These are phyloP conservation scores for Postia placenta DNA, from an alignment of 768 basidiomycete genomes.

Conservation along the genomic window DNA sequence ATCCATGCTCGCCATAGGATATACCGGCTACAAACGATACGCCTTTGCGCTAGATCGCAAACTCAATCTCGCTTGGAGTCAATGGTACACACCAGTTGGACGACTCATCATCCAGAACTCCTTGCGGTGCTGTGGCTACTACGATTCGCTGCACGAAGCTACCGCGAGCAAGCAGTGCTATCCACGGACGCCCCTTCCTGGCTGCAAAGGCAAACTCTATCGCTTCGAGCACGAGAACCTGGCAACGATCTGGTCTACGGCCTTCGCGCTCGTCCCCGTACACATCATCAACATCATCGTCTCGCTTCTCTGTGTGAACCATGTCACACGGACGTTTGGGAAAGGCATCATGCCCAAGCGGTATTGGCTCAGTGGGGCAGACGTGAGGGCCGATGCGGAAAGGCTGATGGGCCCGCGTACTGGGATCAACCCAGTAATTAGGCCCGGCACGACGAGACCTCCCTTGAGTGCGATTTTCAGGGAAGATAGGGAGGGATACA, in stretches of 20 bases:
- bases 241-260: conserved; percentile 38
- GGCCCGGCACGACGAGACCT: conserved; percentile 16
- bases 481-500: conserved; percentile 17
- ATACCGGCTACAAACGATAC: conserved; percentile 56
- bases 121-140: conserved; percentile 62
- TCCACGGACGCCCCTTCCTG: conserved; percentile 53
- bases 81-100: conserved; percentile 49
- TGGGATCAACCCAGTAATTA: conserved; percentile 12
- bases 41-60: conserved; percentile 60
- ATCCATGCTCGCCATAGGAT: conserved; percentile 54
- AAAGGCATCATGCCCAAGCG: conserved; percentile 55
- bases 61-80: conserved; percentile 62
- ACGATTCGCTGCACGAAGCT: conserved; percentile 53
- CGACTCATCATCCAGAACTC: conserved; percentile 56
- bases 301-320: conserved; percentile 62
- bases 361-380: conserved; percentile 47
- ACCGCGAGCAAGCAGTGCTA: conserved; percentile 55
- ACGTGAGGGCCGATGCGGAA: conserved; percentile 31
- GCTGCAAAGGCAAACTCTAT: conserved; percentile 57
- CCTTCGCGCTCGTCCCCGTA: conserved; percentile 52
- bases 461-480: conserved; percentile 13
- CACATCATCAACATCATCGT: conserved; percentile 56
- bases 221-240: conserved; percentile 47
- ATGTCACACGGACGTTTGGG: conserved; percentile 56
- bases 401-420: conserved; percentile 12